A percentile compares a stretch with the other conserved stretches of the same genome.
phyloP scores from a whole-genome alignment of 257 asterid genomes.

The Apocynum venetum region DNA sequence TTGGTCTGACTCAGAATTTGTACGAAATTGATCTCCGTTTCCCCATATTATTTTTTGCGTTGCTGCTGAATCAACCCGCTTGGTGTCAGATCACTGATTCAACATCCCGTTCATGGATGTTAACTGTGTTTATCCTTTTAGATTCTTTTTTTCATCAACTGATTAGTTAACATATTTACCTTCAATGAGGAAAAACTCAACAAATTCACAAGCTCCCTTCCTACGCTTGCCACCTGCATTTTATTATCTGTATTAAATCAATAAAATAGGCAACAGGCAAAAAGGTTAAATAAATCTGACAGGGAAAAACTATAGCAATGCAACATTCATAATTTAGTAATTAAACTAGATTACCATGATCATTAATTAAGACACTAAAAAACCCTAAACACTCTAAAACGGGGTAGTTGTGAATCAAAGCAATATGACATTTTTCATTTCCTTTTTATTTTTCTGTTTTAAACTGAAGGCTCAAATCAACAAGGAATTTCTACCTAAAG shows the following conservation, averaged over 20 bases:
- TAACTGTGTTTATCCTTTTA: too few relatives aligned
- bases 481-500: not conserved
- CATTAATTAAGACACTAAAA: not conserved
- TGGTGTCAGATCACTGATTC: too few relatives aligned
- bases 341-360: not conserved
- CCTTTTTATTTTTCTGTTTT: not conserved
- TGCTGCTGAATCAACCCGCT: too few relatives aligned
- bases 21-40: too few relatives aligned
- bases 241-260: slow-evolving; percentile 6
- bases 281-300: not conserved
- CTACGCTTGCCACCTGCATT: slow-evolving; percentile 67
- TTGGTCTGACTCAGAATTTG: too few relatives aligned
- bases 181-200: slow-evolving; percentile 51
- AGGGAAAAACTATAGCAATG: not conserved
- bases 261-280: not conserved
- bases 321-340: too few relatives aligned
- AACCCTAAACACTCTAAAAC: not conserved
- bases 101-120: too few relatives aligned
- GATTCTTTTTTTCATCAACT: not conserved
- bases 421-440: too few relatives aligned
- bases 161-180: slow-evolving; percentile 40
- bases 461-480: not conserved
- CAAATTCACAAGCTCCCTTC: slow-evolving; percentile 49
- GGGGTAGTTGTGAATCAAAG: not conserved
- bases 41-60: too few relatives aligned